A percentile compares a stretch with the other conserved stretches of the same genome.
phyloP scores from a whole-genome alignment of 441 rosid species.

The Gossypium aridum region DNA sequence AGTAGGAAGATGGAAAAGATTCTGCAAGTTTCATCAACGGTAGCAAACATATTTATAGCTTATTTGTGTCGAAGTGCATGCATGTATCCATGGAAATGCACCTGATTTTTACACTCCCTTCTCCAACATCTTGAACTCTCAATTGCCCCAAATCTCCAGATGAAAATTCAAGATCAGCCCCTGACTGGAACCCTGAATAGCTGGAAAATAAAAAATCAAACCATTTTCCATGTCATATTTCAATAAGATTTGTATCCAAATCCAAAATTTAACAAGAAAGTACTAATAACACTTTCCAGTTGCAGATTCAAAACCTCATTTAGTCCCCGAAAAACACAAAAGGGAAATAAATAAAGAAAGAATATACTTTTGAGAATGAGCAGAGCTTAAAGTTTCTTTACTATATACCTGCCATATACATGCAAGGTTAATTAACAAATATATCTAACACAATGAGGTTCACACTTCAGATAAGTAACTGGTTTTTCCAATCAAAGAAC shows the following conservation, averaged over 20 bases:
- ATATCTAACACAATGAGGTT: not conserved
- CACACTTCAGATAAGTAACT: not conserved
- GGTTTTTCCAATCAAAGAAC: not conserved
- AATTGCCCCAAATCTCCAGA: conserved; percentile 36
- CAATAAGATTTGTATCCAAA: not conserved
- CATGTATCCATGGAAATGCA: conserved; percentile 19
- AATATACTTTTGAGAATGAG: not conserved
- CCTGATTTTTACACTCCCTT: conserved; percentile 87
- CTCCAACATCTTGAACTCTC: conserved; percentile 76
- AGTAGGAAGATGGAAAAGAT: conserved; percentile 19
- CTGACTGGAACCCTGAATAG: conserved; percentile 56
- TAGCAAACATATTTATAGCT: not conserved
- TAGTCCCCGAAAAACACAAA: not conserved
- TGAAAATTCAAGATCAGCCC: conserved; percentile 40
- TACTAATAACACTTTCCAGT: not conserved
- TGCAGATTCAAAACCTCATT: not conserved
- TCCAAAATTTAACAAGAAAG: not conserved
- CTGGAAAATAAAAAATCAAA: conserved; percentile 22
- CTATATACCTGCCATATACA: not conserved
- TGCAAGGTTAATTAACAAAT: not conserved
- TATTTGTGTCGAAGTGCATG: conserved; percentile 8
- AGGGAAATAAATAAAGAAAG: not conserved
- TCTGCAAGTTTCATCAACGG: not conserved
- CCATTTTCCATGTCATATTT: not conserved
- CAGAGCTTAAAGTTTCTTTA: too few relatives aligned